Percentiles rank a stretch among this genome's conserved stretches.
phyloP scores from a whole-genome alignment of 2,329 filamentous ascomycete species.

The Sarocladiaceae sp. region DNA sequence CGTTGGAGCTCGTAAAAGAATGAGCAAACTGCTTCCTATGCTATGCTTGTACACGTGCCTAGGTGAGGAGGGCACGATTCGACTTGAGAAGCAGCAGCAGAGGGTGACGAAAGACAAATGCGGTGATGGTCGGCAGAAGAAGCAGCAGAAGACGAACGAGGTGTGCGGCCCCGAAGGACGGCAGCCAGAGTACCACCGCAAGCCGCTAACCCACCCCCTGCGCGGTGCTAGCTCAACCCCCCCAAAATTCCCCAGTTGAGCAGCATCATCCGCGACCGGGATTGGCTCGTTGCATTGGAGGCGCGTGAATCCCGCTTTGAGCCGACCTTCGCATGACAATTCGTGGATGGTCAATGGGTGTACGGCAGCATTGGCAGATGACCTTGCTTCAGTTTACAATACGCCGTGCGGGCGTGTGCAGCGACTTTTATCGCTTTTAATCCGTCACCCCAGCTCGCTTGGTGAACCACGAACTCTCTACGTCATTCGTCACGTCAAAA shows the following conservation, averaged over 20 bases:
- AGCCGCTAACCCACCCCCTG: not conserved
- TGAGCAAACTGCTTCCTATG: not conserved
- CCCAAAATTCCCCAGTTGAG: not conserved
- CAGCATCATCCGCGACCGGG: conserved; percentile 4
- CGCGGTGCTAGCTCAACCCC: not conserved
- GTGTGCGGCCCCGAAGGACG: not conserved
- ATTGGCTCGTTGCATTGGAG: not conserved
- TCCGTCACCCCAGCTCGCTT: too few relatives aligned
- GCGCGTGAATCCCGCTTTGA: not conserved
- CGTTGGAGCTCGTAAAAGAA: not conserved
- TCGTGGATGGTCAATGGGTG: too few relatives aligned
- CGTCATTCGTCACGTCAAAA: too few relatives aligned
- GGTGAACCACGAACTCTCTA: not conserved
- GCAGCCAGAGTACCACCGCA: not conserved
- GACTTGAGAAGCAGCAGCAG: conserved; percentile 1
- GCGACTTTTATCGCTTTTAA: too few relatives aligned
- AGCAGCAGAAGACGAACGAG: not conserved
- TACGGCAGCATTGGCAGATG: too few relatives aligned
- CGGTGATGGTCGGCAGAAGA: conserved; percentile 7
- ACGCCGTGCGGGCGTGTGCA: too few relatives aligned
- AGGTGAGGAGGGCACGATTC: not conserved
- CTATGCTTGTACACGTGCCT: not conserved
- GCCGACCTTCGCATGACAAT: too few relatives aligned
- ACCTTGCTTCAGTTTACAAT: too few relatives aligned
- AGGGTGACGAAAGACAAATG: conserved; percentile 6